Conservation (phyloP, 768 basidiomycete genomes). For the Rhizopogon vesiculosus region DNA sequence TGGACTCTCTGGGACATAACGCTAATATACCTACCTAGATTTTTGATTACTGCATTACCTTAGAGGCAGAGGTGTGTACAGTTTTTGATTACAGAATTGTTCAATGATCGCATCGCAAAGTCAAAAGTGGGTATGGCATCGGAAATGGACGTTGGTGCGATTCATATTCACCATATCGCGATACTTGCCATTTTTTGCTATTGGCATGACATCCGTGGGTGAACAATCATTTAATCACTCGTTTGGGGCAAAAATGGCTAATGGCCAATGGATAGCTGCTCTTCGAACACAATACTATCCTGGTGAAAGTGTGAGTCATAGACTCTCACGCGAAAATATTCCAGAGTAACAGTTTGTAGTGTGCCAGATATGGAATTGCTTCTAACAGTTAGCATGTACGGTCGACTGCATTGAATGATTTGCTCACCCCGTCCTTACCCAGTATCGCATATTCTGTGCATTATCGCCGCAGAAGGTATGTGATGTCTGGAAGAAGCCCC, state of each 20-base stretch:
- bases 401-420: background rate
- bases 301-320: background rate
- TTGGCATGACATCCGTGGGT: constrained; percentile 7
- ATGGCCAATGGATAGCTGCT: background rate
- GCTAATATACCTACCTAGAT: background rate
- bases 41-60: constrained; percentile 20
- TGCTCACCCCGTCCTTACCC: background rate
- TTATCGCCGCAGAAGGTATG: background rate
- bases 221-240: too few species aligned
- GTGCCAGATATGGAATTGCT: background rate
- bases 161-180: constrained; percentile 21
- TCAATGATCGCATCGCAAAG: constrained; percentile 5
- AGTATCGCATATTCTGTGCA: background rate
- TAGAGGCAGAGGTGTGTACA: constrained; percentile 15
- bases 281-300: background rate
- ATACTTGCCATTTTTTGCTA: constrained; percentile 20
- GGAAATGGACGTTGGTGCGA: constrained; percentile 18
- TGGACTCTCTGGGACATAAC: background rate
- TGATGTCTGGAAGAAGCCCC: background rate
- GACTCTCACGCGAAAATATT: background rate
- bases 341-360: background rate
- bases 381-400: background rate
- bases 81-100: background rate
- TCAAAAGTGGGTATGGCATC: constrained; percentile 19
- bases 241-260: background rate